phyloP scores from a whole-genome alignment of 1,284 basidiomycete genomes.

The Golubevia pallescens region DNA sequence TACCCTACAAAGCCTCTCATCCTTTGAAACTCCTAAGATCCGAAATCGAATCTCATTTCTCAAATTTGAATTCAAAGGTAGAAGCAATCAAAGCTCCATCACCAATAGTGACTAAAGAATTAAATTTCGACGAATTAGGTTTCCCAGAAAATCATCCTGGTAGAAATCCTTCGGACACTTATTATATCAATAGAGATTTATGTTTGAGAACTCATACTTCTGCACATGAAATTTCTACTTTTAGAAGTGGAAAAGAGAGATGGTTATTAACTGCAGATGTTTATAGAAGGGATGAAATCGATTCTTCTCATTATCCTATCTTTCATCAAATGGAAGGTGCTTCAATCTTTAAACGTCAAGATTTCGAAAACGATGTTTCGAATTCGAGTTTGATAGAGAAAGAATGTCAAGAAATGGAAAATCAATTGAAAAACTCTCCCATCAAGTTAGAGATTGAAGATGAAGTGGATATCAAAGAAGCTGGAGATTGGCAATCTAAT shows the following conservation, averaged over 20 bases:
- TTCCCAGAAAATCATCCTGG: conserved; percentile 94
- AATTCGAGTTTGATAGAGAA: conserved; percentile 60
- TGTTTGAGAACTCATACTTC: conserved; percentile 98
- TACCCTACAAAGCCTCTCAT: conserved; percentile 80
- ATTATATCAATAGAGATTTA: conserved; percentile 87
- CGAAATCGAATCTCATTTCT: conserved; percentile 84
- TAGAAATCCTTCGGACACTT: conserved; percentile 85
- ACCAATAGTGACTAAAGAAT: conserved; percentile 84
- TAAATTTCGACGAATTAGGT: conserved; percentile 97
- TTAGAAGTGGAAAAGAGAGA: conserved; percentile 75
- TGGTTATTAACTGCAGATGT: conserved; percentile 99
- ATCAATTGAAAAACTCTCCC: conserved; percentile 67
- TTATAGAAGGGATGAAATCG: conserved; percentile 97
- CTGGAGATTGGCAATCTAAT: conserved; percentile 80
- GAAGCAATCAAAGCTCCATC: conserved; percentile 71
- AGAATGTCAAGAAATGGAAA: conserved; percentile 72
- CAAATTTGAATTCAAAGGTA: conserved; percentile 58
- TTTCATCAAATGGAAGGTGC: conserved; percentile 99
- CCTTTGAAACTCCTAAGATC: conserved; percentile 84
- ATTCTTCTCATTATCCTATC: conserved; percentile 93
- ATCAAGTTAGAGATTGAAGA: conserved; percentile 81
- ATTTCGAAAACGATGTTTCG: conserved; percentile 65
- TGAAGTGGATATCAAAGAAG: conserved; percentile 72
- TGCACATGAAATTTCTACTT: conserved; percentile 94
- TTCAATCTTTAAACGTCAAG: conserved; percentile 71